Conservation (phyloP, 129 eudicot species). For the Flaveria ramosissima region DNA sequence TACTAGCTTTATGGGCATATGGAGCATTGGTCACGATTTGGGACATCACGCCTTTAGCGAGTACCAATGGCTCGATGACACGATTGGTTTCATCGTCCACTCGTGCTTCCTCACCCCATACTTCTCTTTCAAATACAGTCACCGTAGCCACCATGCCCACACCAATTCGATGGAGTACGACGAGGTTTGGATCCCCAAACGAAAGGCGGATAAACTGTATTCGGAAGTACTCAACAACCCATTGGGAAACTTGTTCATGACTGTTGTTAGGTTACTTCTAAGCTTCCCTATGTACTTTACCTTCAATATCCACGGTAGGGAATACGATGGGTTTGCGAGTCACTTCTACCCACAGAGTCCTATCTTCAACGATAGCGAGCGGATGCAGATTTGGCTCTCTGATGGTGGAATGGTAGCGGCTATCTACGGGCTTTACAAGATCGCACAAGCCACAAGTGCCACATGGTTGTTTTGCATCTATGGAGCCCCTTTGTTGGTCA, state of each 20-base stretch:
- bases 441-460: conserved; percentile 15
- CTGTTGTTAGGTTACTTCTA: conserved; percentile 31
- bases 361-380: conserved; percentile 33
- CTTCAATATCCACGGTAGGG: conserved; percentile 43
- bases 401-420: conserved; percentile 32
- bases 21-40: conserved; percentile 40
- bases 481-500: conserved; percentile 25
- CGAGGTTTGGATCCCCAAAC: conserved; percentile 32
- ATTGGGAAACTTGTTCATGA: conserved; percentile 26
- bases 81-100: conserved; percentile 32
- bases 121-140: conserved; percentile 44
- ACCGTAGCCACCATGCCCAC: conserved; percentile 45
- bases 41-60: conserved; percentile 35
- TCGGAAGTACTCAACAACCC: conserved; percentile 34
- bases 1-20: conserved; percentile 22
- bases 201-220: conserved; percentile 14
- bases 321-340: conserved; percentile 27
- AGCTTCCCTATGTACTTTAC: conserved; percentile 50
- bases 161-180: conserved; percentile 38
- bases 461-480: conserved; percentile 34
- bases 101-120: conserved; percentile 34
- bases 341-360: conserved; percentile 41
- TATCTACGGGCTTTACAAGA: conserved; percentile 19
- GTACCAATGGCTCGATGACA: conserved; percentile 29
- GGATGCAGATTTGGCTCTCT: conserved; percentile 28